Evolutionary conservation across 2,329 filamentous ascomycete species (phyloP), one percentile per base, ranked within the genome.

Genomic region (Paecilomyces variotii): DNA sequence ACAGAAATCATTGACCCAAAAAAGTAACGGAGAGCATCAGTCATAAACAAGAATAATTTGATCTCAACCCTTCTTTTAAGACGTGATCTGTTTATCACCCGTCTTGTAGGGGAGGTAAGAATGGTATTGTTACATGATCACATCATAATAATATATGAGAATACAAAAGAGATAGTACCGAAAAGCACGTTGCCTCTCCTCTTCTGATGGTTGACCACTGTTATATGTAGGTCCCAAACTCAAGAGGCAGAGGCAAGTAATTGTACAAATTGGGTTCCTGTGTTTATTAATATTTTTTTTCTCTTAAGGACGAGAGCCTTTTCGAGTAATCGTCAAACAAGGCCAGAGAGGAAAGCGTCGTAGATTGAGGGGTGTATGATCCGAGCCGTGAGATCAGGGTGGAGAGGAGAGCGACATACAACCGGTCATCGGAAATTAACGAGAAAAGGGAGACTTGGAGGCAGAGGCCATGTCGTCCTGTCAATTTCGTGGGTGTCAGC

Each of bases 381-480:
- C n/a, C 12, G n/a, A 45, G n/a, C 39, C 14, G 39, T 19, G 39
- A 45, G 9, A 6, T 7, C 14, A 6, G 7, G n/a, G 12, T 24
- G 19, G 39, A 45, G 39, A 45, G 39, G 39, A 45, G 39, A 19
- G 39, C 14, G n/a, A 5, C n/a, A 45, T 45, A 7, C 6, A 45
- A 19, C 19, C n/a, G 39, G n/a, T 45, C 39, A 9, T 19, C 7
- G 39, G 39, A 19, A 34, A 1, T 60, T 61, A 65, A 56, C 61
- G 61, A 19, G 62, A 60, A 53, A 66, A 62, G 2, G 61, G 63
- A 12, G 64, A 64, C 45, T 66, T 67, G 24, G 64, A 61, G 32
- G 61, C 49, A 34, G 55, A 30, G 35, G 58, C 57, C 26, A 59
- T 19, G 49, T 61, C 60, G 59, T 78, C 59, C 65, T 70, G 34